Evolutionary conservation across 495 filamentous ascomycete species (phyloP).

Genomic region (Annulohypoxylon bovei): DNA sequence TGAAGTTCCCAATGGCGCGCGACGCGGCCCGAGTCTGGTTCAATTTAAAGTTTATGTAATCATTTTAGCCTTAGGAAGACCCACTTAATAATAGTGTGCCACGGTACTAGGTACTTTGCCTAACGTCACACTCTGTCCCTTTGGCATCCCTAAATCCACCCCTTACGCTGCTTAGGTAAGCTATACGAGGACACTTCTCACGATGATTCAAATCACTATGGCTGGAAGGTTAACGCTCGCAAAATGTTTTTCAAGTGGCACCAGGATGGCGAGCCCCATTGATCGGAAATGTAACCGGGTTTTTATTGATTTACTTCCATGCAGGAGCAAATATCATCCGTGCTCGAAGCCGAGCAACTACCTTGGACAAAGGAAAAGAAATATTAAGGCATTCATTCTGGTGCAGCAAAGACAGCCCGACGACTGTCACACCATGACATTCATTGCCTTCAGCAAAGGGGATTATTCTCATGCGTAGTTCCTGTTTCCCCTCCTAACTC

Average conservation of each 20-base stretch:
- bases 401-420: background rate
- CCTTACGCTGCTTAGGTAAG: background rate
- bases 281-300: constrained; percentile 16
- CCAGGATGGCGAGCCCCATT: background rate
- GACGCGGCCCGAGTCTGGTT: constrained; percentile 45
- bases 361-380: constrained; percentile 24
- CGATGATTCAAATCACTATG: background rate
- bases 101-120: background rate
- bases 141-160: background rate
- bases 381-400: background rate
- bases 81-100: background rate
- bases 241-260: background rate
- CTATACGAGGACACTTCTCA: background rate
- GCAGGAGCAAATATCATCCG: constrained; percentile 22
- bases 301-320: constrained; percentile 30
- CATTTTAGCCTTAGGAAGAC: background rate
- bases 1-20: constrained; percentile 39
- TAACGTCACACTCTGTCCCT: background rate
- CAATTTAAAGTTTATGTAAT: constrained; percentile 40
- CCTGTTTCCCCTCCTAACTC: constrained; percentile 34
- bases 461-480: constrained; percentile 27
- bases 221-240: background rate
- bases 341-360: constrained; percentile 16
- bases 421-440: background rate
- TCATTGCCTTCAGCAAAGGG: constrained; percentile 1